Evolutionary conservation across 2,329 filamentous ascomycete genomes (phyloP), one percentile per base, ranked within the genome.

Genomic region (Hymenoscyphus repandus): DNA sequence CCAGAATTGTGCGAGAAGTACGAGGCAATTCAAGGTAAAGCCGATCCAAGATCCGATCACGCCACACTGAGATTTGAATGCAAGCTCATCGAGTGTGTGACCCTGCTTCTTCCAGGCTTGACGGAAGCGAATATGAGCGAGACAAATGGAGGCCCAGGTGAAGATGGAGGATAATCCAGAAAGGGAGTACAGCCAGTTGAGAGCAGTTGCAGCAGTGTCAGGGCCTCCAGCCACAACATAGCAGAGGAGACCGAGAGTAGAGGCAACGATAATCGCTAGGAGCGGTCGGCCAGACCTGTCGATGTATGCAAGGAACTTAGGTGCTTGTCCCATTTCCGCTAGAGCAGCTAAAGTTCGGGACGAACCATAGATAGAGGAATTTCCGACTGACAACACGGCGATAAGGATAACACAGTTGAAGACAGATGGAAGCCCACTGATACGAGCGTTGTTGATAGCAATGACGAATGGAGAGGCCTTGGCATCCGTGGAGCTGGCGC

Each of bases 121-220:
- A 34, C 83, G 80, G 75, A 85, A 86, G 17, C 84, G 81, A 62
- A 88, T 85, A 60, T 88, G 85, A 2, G 81, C 75, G 15, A 82
- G 64, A 64, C 80, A 84, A 59, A 86, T 83, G 41, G 77, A 80
- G 18, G 74, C 80, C 82, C 82, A 86, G 13, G 81, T 63, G 50
- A 64, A 85, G 40, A 86, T 73, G 20, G 79, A 75, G 11, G 77
- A 76, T 1, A 86, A 74, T 48, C 79, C 82, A 2, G 81, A 84
- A 11, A 86, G 70, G 5, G 82, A 78, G 22, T 80, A 74, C 1
- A 86, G 75, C 83, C 83, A 86, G 55, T 78, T 74, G 49, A 86
- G 83, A 12, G 85, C 75, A 0, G 70, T 65, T 5, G 68, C 63
- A 1, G 74, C 66, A 3, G 66, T 68, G 1, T 74, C 63, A 52